Evolutionary conservation across 441 rosid species (phyloP), one percentile per base, ranked within the genome.

Genomic region (Euphorbia corollata): DNA sequence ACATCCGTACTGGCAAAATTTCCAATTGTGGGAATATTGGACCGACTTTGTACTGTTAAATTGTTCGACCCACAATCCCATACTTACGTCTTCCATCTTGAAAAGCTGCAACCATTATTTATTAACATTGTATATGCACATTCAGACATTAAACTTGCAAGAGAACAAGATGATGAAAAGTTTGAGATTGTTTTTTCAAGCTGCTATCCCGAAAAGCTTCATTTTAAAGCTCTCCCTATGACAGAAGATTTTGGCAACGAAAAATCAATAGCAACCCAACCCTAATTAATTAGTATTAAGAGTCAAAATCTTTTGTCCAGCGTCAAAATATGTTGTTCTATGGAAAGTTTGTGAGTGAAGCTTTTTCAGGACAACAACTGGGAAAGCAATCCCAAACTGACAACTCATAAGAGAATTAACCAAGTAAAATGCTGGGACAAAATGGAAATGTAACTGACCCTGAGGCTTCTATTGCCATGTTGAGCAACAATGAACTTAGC

Each of bases 81-180:
- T 89, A 73, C 97, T 94, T 64, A 94, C 99, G 78, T 94, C 99
- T 81, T 94, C 99, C 99, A 94, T 94, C 87, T 91, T 94, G 82
- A 94, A 94, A 32, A 91, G 86, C 96, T 91, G 89, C 70, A 69
- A 73, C 51, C 65, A 74, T 18, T 39, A 24, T 36, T 41, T 23
- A 10, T 4, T 20, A 64, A 32, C 54, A 19, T 39, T 60, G 18
- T 63, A 48, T 30, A 27, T 24, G 0, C 10, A 53, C 39, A 15
- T 30, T 15, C 2, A 57, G 41, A 8, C 5, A 4, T n/a, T 30
- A 18, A 36, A 3, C 12, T 30, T n/a, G 30, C 9, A 12, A 24
- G 51, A 59, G 13, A 47, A 13, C 8, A 13, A 9, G 8, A 22
- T 9, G 27, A 59, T 3, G 11, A 53, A n/a, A 3, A 8, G 41